phyloP scores from a whole-genome alignment of 768 basidiomycete species.

The Suillus plorans region DNA sequence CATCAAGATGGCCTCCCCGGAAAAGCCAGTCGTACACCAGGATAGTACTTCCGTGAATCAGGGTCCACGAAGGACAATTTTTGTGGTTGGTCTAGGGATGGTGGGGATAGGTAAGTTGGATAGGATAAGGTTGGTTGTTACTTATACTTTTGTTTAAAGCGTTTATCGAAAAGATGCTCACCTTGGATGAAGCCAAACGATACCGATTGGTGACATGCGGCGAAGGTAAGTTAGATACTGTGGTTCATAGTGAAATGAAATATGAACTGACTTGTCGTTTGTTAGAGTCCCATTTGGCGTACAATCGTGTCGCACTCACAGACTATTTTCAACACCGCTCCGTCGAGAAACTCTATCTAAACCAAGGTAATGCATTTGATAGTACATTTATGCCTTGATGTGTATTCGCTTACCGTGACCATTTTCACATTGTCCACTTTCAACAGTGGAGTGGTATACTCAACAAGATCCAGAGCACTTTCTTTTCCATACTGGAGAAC shows the following conservation, averaged over 20 bases:
- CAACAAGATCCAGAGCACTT: slow-evolving; percentile 58
- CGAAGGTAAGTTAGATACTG: slow-evolving; percentile 38
- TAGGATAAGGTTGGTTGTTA: background rate
- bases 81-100: slow-evolving; percentile 56
- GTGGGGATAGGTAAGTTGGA: slow-evolving; percentile 50
- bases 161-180: slow-evolving; percentile 69
- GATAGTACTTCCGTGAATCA: background rate
- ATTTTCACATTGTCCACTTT: slow-evolving; percentile 13
- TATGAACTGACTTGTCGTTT: slow-evolving; percentile 8
- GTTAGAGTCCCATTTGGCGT: slow-evolving; percentile 46
- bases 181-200: slow-evolving; percentile 46
- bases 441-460: slow-evolving; percentile 54
- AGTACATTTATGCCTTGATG: background rate
- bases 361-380: slow-evolving; percentile 35
- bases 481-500: slow-evolving; percentile 49
- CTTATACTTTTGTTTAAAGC: slow-evolving; percentile 31
- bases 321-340: slow-evolving; percentile 62
- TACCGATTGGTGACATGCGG: slow-evolving; percentile 62
- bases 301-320: slow-evolving; percentile 52
- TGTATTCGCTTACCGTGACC: background rate
- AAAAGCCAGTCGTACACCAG: background rate
- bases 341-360: slow-evolving; percentile 60
- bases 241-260: slow-evolving; percentile 13
- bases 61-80: slow-evolving; percentile 9
- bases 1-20: background rate